Evolutionary conservation across 345 rosid genomes (phyloP).

Genomic region (Toxicodendron radicans): DNA sequence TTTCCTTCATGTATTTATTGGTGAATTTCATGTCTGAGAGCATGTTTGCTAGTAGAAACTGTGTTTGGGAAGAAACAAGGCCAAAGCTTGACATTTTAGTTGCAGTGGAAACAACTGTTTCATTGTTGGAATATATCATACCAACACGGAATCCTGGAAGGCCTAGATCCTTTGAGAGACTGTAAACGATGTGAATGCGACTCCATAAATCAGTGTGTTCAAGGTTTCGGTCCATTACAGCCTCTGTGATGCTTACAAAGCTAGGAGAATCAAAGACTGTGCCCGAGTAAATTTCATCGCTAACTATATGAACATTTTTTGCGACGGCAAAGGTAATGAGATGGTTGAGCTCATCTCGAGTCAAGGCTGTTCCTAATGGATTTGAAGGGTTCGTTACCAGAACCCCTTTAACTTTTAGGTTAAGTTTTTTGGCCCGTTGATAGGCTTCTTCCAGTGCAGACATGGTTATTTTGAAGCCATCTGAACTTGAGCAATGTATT

Average conservation of each 20-base stretch:
- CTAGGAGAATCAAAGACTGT: constrained; percentile 62
- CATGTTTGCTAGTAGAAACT: constrained; percentile 54
- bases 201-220: constrained; percentile 31
- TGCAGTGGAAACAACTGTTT: constrained; percentile 57
- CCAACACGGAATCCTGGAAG: constrained; percentile 92
- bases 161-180: constrained; percentile 87
- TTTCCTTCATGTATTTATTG: constrained; percentile 49
- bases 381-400: constrained; percentile 87
- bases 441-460: constrained; percentile 69
- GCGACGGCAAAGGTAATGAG: constrained; percentile 49
- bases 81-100: constrained; percentile 96
- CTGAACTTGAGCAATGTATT: constrained; percentile 52
- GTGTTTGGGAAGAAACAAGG: constrained; percentile 85
- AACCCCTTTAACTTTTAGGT: constrained; percentile 65
- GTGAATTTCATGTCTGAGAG: constrained; percentile 68
- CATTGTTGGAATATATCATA: constrained; percentile 68
- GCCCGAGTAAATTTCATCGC: constrained; percentile 84
- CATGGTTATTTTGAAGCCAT: constrained; percentile 52
- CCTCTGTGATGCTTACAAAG: constrained; percentile 60
- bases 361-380: constrained; percentile 79
- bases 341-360: constrained; percentile 48
- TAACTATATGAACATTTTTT: constrained; percentile 58
- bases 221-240: constrained; percentile 35
- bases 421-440: constrained; percentile 45
- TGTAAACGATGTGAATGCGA: constrained; percentile 70